Conservation (phyloP, 352 stramenopile genomes). For the Sclerospora graminicola region DNA sequence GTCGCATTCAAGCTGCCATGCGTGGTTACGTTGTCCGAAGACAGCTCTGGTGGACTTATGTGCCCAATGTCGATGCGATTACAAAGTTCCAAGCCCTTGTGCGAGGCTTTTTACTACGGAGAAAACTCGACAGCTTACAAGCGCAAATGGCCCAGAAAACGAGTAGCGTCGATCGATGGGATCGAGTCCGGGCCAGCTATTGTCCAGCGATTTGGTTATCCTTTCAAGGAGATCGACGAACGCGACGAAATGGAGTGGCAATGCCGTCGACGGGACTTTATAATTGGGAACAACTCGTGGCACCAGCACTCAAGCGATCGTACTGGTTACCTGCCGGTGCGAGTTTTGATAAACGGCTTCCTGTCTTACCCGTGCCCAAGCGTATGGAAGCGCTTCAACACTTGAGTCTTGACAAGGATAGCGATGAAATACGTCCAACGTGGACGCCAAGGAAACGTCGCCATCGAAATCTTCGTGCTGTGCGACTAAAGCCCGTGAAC, state of each 20-base stretch:
- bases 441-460: conserved; percentile 34
- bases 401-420: not conserved
- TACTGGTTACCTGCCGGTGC: conserved; percentile 56
- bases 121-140: not conserved
- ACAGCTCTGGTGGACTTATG: conserved; percentile 36
- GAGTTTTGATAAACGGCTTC: conserved; percentile 33
- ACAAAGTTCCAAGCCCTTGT: conserved; percentile 36
- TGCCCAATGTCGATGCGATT: conserved; percentile 35
- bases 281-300: not conserved
- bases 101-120: no score
- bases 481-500: no score
- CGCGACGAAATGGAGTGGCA: no score
- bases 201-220: no score
- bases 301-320: conserved; percentile 51
- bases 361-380: conserved; percentile 25
- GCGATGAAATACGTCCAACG: conserved; percentile 9
- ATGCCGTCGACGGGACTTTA: no score
- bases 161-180: no score
- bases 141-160: no score
- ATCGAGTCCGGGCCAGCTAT: no score
- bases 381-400: conserved; percentile 13
- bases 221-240: no score
- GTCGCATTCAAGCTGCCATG: conserved; percentile 63
- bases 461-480: conserved; percentile 17
- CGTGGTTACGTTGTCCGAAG: conserved; percentile 53